Conservation (phyloP, 345 rosid genomes). For the Sisymbrium altissimum region DNA sequence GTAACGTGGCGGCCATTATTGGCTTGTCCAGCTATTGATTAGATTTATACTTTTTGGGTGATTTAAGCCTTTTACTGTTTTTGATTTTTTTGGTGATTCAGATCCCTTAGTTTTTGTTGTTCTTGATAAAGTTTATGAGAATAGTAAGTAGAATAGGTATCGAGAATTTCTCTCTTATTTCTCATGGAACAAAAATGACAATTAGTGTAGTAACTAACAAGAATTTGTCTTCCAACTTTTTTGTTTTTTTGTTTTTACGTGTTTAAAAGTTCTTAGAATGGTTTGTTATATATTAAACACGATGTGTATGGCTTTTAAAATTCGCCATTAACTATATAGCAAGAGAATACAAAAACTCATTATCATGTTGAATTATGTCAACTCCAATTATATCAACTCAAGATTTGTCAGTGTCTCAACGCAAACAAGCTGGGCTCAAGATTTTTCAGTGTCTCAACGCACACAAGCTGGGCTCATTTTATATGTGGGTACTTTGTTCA, state of each 20-base stretch:
- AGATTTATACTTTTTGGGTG: not conserved
- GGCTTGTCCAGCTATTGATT: not conserved
- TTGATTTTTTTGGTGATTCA: not conserved
- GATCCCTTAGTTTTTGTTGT: not conserved
- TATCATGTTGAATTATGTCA: too few relatives aligned
- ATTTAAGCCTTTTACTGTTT: not conserved
- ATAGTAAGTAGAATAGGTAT: not conserved
- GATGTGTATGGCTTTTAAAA: not conserved
- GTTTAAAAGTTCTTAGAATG: not conserved
- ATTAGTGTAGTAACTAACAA: not conserved
- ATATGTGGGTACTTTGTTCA: not conserved
- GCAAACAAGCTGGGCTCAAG: not conserved
- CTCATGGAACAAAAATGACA: not conserved
- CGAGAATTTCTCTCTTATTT: not conserved
- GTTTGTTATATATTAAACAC: not conserved
- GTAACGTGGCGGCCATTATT: constrained; percentile 31
- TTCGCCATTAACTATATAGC: not conserved
- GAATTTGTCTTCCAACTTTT: not conserved
- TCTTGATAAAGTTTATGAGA: not conserved
- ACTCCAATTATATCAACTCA: not conserved
- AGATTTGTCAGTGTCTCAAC: not conserved
- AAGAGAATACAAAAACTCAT: not conserved
- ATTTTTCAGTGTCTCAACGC: not conserved
- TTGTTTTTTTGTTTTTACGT: too few relatives aligned
- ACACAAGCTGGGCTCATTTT: not conserved